Percentiles rank a stretch among this genome's conserved stretches.
Evolutionary conservation across 1,284 basidiomycete species (phyloP).

Genomic region (Heliocybe sulcata): DNA sequence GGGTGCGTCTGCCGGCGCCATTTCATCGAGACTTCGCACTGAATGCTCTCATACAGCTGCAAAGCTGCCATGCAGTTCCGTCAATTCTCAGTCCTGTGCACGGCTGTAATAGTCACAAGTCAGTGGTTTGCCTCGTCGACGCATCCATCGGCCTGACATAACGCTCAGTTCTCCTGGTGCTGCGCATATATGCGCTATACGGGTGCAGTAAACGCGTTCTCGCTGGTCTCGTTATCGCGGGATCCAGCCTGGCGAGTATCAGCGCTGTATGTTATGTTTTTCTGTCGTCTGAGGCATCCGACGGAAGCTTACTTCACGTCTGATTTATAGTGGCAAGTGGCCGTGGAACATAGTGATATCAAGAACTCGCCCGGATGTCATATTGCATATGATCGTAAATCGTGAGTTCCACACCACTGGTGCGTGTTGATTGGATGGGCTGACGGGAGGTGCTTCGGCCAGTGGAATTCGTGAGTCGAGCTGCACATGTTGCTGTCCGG

Average conservation of each 20-base stretch:
- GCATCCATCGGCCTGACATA: background rate
- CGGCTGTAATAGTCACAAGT: background rate
- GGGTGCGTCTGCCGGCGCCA: background rate
- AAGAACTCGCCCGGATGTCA: background rate
- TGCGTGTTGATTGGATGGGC: background rate
- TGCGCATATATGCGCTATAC: background rate
- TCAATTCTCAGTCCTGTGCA: background rate
- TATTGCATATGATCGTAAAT: background rate
- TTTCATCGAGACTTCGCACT: background rate
- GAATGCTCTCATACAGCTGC: background rate
- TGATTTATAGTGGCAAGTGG: background rate
- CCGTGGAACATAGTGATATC: background rate
- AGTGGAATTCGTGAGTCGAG: background rate
- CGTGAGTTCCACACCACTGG: too few species aligned
- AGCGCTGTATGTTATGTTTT: background rate
- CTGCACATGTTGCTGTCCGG: too few species aligned
- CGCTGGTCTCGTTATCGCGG: background rate
- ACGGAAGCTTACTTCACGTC: background rate
- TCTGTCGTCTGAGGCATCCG: background rate
- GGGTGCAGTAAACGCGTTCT: background rate
- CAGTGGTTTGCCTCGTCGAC: background rate
- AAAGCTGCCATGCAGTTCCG: background rate
- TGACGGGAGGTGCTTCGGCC: background rate
- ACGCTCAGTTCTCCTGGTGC: background rate
- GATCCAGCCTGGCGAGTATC: background rate